Evolutionary conservation across 2,329 filamentous ascomycete genomes (phyloP).

Genomic region (Calonectria fujianensis): DNA sequence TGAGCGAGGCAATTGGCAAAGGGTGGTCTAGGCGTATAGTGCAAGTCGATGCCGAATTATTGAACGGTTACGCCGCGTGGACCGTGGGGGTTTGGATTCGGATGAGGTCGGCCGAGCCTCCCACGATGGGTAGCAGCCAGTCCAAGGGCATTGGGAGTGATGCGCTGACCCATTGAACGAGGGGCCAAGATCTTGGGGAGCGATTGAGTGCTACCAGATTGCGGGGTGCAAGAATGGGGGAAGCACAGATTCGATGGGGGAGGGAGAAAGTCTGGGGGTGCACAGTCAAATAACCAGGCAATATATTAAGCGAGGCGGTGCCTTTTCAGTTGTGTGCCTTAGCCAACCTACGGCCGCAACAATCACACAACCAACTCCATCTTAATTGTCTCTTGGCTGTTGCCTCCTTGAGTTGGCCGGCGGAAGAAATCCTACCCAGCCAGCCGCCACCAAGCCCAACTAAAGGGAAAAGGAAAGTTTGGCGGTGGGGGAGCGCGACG

Average conservation of each 20-base stretch:
- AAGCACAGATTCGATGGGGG: constrained; percentile 23
- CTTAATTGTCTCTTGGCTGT: background rate
- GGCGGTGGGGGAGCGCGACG: background rate
- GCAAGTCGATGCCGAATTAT: background rate
- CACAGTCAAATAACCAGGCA: background rate
- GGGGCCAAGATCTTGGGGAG: constrained; percentile 26
- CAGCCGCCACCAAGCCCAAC: background rate
- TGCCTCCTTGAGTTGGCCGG: background rate
- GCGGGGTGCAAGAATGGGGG: constrained; percentile 41
- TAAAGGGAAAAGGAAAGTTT: background rate
- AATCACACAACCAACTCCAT: constrained; percentile 12
- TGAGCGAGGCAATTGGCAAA: background rate
- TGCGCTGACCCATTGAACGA: constrained; percentile 2
- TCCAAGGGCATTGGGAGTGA: constrained; percentile 6
- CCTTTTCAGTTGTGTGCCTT: background rate
- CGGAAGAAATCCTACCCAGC: background rate
- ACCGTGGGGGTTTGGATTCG: constrained; percentile 32
- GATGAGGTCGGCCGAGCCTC: constrained; percentile 32
- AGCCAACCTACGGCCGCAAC: background rate
- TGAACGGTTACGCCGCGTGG: constrained; percentile 12
- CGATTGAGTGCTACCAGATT: constrained; percentile 30
- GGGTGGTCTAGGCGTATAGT: background rate
- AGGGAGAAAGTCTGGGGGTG: constrained; percentile 36
- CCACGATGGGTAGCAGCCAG: background rate
- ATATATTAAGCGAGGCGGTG: constrained; percentile 30